A percentile compares a stretch with the other conserved stretches of the same genome.
Evolutionary conservation across 2,329 filamentous ascomycete genomes (phyloP).

Genomic region (Passalora sequoiae): DNA sequence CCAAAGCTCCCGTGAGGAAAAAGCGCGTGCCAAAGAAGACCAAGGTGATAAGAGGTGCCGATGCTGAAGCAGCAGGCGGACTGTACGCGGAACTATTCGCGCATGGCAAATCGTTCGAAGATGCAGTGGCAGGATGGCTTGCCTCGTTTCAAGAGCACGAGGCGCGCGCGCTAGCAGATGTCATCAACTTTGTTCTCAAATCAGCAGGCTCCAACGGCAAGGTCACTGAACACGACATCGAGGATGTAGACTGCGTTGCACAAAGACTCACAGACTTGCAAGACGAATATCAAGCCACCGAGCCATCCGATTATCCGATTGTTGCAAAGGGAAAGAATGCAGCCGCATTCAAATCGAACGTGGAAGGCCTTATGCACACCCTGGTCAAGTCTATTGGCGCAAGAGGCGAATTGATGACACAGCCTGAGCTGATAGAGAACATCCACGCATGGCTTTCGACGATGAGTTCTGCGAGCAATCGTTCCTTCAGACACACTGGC

Average conservation of each 20-base stretch:
- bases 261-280: slow-evolving; percentile 78
- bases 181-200: slow-evolving; percentile 59
- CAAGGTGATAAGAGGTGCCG: slow-evolving; percentile 48
- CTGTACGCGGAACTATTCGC: slow-evolving; percentile 60
- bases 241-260: slow-evolving; percentile 81
- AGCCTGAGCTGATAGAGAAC: slow-evolving; percentile 75
- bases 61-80: slow-evolving; percentile 50
- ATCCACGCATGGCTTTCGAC: slow-evolving; percentile 83
- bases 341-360: slow-evolving; percentile 68
- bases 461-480: slow-evolving; percentile 80
- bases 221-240: slow-evolving; percentile 76
- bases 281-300: slow-evolving; percentile 74
- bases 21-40: slow-evolving; percentile 47
- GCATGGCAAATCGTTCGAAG: slow-evolving; percentile 50
- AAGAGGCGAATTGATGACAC: slow-evolving; percentile 73
- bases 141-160: slow-evolving; percentile 53
- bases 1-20: slow-evolving; percentile 37
- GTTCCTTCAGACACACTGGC: slow-evolving; percentile 90
- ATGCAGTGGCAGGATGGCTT: slow-evolving; percentile 55
- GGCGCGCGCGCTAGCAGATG: slow-evolving; percentile 50
- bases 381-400: slow-evolving; percentile 75
- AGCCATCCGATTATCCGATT: slow-evolving; percentile 77
- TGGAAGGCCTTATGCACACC: slow-evolving; percentile 73
- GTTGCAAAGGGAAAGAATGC: slow-evolving; percentile 70
- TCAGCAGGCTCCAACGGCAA: slow-evolving; percentile 75